A percentile compares a stretch with the other conserved stretches of the same genome.
Conservation (phyloP, 352 stramenopile species). For the Globisporangium polare region DNA sequence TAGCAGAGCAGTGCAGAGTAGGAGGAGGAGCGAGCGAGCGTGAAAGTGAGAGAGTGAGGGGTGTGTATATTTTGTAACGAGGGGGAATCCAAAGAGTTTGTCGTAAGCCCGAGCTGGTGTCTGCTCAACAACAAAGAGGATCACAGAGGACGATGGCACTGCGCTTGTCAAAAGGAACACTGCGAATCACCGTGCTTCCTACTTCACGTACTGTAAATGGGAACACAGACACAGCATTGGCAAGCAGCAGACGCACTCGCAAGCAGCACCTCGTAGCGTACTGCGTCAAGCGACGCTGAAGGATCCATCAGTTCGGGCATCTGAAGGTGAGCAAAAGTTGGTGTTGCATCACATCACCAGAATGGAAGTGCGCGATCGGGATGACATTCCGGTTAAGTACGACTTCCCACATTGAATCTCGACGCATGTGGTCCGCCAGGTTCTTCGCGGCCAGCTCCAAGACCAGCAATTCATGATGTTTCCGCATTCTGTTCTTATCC, state of each 20-base stretch:
- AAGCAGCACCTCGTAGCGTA: too few relatives aligned
- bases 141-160: too few relatives aligned
- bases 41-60: neutral
- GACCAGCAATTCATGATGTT: neutral
- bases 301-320: too few relatives aligned
- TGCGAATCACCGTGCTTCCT: too few relatives aligned
- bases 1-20: neutral
- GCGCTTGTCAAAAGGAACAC: neutral
- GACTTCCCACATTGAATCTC: neutral
- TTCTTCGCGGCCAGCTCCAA: neutral
- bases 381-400: neutral
- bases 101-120: neutral
- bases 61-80: slow-evolving; percentile 7
- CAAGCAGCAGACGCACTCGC: too few relatives aligned
- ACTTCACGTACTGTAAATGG: too few relatives aligned
- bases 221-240: too few relatives aligned
- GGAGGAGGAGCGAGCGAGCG: neutral
- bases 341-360: slow-evolving; percentile 2
- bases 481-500: neutral
- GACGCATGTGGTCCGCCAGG: neutral
- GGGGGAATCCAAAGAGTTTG: neutral
- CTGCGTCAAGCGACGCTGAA: too few relatives aligned
- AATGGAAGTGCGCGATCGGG: neutral
- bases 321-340: too few relatives aligned
- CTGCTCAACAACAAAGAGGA: neutral